Percentiles rank a stretch among this genome's conserved stretches.
phyloP scores from a whole-genome alignment of 306 rosid genomes.

The Acacia acuminata region DNA sequence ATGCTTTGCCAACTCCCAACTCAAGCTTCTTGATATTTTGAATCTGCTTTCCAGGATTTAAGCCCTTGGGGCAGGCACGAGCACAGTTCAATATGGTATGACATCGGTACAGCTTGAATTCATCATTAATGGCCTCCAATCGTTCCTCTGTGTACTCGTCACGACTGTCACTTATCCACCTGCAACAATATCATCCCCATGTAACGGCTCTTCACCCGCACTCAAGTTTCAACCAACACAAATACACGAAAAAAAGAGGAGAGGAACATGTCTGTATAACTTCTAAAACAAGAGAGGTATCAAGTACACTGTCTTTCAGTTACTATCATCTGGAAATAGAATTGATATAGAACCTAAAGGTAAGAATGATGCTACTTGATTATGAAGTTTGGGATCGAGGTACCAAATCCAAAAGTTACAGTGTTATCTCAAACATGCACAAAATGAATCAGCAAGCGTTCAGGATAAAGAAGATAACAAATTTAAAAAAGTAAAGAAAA shows the following conservation, averaged over 20 bases:
- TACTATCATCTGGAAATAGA: background rate
- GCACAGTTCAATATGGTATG: slow-evolving; percentile 2
- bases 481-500: background rate
- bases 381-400: background rate
- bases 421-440: background rate
- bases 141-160: background rate
- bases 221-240: background rate
- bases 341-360: background rate
- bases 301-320: background rate
- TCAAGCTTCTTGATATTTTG: background rate
- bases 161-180: background rate
- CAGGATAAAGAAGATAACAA: background rate
- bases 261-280: background rate
- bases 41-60: background rate
- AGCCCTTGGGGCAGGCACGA: background rate
- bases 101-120: background rate
- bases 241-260: background rate
- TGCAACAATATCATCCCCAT: background rate
- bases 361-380: background rate
- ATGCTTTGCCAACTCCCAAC: background rate
- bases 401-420: background rate
- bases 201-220: background rate
- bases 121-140: background rate
- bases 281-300: background rate
- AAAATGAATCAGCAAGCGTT: background rate